Conservation (phyloP, 1,284 basidiomycete genomes). For the Stereum hirsutum region DNA sequence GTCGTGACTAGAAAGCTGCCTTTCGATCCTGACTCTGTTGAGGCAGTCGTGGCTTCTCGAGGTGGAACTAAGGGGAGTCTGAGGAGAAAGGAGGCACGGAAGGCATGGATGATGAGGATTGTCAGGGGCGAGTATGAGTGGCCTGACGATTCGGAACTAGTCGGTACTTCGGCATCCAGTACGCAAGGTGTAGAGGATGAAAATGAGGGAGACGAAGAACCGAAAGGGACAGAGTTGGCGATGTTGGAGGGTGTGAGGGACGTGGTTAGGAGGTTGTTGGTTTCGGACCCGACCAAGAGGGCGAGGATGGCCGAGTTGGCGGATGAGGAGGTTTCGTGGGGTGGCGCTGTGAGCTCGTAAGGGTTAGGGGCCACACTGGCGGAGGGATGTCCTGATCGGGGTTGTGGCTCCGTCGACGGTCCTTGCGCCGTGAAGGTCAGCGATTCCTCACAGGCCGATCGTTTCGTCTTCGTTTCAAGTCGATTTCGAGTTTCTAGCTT, state of each 20-base stretch:
- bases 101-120: constrained; percentile 63
- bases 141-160: constrained; percentile 31
- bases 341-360: neutral
- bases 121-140: constrained; percentile 72
- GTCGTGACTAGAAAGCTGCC: constrained; percentile 57
- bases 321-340: constrained; percentile 6
- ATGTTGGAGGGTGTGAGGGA: constrained; percentile 36
- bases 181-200: constrained; percentile 6
- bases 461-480: too few relatives aligned
- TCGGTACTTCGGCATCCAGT: constrained; percentile 11
- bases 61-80: constrained; percentile 16
- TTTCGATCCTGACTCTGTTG: constrained; percentile 27
- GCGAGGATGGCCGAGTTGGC: constrained; percentile 44
- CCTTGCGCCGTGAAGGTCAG: too few relatives aligned
- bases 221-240: constrained; percentile 21
- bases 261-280: constrained; percentile 55
- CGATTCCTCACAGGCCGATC: too few relatives aligned
- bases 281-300: constrained; percentile 58
- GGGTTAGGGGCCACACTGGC: too few relatives aligned
- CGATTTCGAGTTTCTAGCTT: too few relatives aligned
- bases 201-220: constrained; percentile 4
- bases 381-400: too few relatives aligned
- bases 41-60: constrained; percentile 2
- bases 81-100: constrained; percentile 26
- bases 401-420: too few relatives aligned